Evolutionary conservation across 176 grass and related monocot species (phyloP).

Genomic region (Paspalum vaginatum): DNA sequence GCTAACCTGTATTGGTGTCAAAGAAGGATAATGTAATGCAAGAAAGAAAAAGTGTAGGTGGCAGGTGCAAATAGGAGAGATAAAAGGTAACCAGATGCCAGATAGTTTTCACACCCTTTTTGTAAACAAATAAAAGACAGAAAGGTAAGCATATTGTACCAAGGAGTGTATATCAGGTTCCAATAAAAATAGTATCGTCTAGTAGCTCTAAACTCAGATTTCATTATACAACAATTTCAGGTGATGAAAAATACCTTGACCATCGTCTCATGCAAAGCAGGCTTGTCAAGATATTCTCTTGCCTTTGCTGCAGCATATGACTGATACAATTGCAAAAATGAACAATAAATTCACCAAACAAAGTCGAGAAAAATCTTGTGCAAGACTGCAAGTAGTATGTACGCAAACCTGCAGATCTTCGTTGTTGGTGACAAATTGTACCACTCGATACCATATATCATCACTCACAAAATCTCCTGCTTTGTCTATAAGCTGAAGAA

Average conservation of each 20-base stretch:
- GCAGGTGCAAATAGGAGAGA: not conserved
- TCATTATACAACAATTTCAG: slow-evolving; percentile 23
- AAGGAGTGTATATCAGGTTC: not conserved
- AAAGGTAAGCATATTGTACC: slow-evolving; percentile 8
- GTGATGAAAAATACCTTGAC: slow-evolving; percentile 79
- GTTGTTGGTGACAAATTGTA: slow-evolving; percentile 99
- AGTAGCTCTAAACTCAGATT: not conserved
- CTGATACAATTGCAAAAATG: slow-evolving; percentile 55
- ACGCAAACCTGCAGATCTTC: slow-evolving; percentile 89
- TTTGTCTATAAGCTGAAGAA: slow-evolving; percentile 99
- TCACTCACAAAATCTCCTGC: slow-evolving; percentile 99
- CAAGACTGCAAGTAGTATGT: slow-evolving; percentile 49
- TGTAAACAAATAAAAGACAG: slow-evolving; percentile 20
- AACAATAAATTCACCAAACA: slow-evolving; percentile 32
- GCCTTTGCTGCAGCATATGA: slow-evolving; percentile 95
- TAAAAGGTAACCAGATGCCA: not conserved
- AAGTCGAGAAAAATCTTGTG: slow-evolving; percentile 4
- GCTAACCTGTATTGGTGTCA: slow-evolving; percentile 69
- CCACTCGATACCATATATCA: slow-evolving; percentile 99
- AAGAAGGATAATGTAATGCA: slow-evolving; percentile 26
- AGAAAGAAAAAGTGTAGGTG: slow-evolving; percentile 15
- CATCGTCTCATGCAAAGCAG: slow-evolving; percentile 99
- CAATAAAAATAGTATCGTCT: slow-evolving; percentile 19
- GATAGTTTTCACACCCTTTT: slow-evolving; percentile 9
- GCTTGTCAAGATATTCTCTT: slow-evolving; percentile 96